Evolutionary conservation across 2,329 filamentous ascomycete species (phyloP).

Genomic region (Pyrenochaeta sp.): DNA sequence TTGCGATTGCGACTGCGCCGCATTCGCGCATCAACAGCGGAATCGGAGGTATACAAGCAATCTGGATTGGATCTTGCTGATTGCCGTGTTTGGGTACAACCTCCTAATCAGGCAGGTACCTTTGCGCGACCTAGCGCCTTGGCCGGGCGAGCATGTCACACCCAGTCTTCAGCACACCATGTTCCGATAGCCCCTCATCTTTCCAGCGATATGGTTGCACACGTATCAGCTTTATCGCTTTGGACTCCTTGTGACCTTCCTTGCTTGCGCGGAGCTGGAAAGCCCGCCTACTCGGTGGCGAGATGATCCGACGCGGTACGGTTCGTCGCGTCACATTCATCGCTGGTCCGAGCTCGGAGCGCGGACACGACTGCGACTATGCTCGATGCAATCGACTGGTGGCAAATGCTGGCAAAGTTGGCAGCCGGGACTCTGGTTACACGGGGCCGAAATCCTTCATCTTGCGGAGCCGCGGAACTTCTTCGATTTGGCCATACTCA

Average conservation of each 20-base stretch:
- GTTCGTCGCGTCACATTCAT: constrained; percentile 28
- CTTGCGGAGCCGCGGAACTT: constrained; percentile 6
- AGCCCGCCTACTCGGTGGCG: constrained; percentile 15
- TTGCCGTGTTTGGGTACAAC: constrained; percentile 29
- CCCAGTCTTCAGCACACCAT: constrained; percentile 19
- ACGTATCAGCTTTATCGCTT: constrained; percentile 29
- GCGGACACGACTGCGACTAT: constrained; percentile 11
- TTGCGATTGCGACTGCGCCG: constrained; percentile 17
- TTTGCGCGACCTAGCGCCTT: constrained; percentile 27
- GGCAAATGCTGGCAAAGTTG: constrained; percentile 13
- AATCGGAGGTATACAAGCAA: constrained; percentile 32
- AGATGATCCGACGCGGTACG: constrained; percentile 10
- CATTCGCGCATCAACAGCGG: constrained; percentile 28
- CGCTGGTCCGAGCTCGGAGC: constrained; percentile 31
- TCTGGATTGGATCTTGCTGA: constrained; percentile 29
- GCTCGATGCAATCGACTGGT: constrained; percentile 8
- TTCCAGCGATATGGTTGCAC: constrained; percentile 25
- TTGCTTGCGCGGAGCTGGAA: constrained; percentile 23
- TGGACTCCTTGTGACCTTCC: constrained; percentile 30
- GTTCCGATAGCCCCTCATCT: constrained; percentile 24
- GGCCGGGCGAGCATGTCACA: constrained; percentile 31
- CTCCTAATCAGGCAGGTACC: constrained; percentile 33
- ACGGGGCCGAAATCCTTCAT: constrained; percentile 4
- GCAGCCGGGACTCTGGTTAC: constrained; percentile 11
- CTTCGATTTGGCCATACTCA: constrained; percentile 4